phyloP scores from a whole-genome alignment of 2,329 filamentous ascomycete species.

The Ophiostoma sp. region DNA sequence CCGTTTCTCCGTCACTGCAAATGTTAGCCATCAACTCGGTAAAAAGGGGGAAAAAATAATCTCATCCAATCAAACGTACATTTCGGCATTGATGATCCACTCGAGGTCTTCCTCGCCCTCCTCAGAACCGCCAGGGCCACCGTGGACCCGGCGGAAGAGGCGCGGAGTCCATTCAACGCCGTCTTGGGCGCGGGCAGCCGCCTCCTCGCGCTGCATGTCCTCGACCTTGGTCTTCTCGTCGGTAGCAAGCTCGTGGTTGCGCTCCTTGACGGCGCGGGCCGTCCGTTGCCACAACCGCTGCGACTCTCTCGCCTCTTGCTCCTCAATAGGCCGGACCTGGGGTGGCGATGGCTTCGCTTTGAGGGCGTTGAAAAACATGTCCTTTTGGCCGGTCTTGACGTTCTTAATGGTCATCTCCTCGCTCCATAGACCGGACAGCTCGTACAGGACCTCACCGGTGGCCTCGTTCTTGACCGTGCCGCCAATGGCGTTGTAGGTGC shows the following conservation, averaged over 20 bases:
- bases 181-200: conserved; percentile 73
- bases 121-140: conserved; percentile 68
- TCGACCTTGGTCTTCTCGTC: conserved; percentile 97
- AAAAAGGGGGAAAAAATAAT: conserved; percentile 22
- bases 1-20: conserved; percentile 56
- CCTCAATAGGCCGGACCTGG: conserved; percentile 70
- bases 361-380: conserved; percentile 84
- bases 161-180: conserved; percentile 84
- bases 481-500: conserved; percentile 94
- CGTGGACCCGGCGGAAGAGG: conserved; percentile 75
- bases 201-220: conserved; percentile 86
- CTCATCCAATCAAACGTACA: too few species aligned
- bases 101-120: conserved; percentile 87
- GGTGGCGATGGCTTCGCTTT: conserved; percentile 76
- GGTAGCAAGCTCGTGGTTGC: conserved; percentile 85
- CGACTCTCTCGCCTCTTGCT: conserved; percentile 89
- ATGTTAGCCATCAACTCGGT: neutral
- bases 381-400: conserved; percentile 81
- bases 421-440: conserved; percentile 90
- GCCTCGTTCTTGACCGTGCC: conserved; percentile 86
- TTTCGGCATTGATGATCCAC: conserved; percentile 86
- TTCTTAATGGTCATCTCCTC: conserved; percentile 93
- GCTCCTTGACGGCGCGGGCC: conserved; percentile 75
- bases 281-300: conserved; percentile 84
- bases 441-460: conserved; percentile 83